Base-by-base conservation (phyloP, 2,329 filamentous ascomycete genomes). In the Penicillium sp. region DNA sequence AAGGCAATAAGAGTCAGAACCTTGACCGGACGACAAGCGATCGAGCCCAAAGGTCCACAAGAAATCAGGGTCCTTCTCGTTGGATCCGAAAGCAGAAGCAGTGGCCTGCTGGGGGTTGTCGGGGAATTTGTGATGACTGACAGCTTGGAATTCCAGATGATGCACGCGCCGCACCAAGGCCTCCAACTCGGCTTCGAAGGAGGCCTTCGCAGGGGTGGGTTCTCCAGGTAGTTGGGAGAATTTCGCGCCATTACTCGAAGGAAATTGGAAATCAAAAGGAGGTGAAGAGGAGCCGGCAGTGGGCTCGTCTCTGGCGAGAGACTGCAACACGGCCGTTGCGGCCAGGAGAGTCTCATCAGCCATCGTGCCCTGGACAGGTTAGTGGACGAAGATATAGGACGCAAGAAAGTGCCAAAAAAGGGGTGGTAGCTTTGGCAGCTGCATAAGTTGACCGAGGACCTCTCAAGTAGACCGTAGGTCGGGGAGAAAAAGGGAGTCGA, bases 151-250 rank as follows among this genome's bases (percentile, higher is more conserved):
- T 78, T 97, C 92, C 63, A 97, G 84, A 60, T 86, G 85, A 59
- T 91, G 88, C 62, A 97, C 85, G 61, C 94, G 82, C 56, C 85
- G 77, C 54, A 87, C 83, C 58, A 97, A 82, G 51, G 89, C 87
- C 46, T 87, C 83, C 52, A 99, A 82, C 75, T 97, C 93, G 54
- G 81, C 80, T 75, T 97, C 91, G 56, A 97, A 83, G 29, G 81
- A 81, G 61, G 83, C 80, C 76, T 97, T 97, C 61, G 87, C 87
- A 33, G 84, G 74, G 42, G 83, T 87, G 53, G 90, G 82, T 52
- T 84, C 81, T 53, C 94, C 94, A 13, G 93, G 92, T 23, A 97
- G 81, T 57, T 81, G 82, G 67, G 93, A 80, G 60, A 81, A 77
- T 57, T 76, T 74, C 31, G 72, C 65, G 58, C 80, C 79, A 74